phyloP scores from a whole-genome alignment of 1,139 yeast species.

The Protomyces pachydermus region DNA sequence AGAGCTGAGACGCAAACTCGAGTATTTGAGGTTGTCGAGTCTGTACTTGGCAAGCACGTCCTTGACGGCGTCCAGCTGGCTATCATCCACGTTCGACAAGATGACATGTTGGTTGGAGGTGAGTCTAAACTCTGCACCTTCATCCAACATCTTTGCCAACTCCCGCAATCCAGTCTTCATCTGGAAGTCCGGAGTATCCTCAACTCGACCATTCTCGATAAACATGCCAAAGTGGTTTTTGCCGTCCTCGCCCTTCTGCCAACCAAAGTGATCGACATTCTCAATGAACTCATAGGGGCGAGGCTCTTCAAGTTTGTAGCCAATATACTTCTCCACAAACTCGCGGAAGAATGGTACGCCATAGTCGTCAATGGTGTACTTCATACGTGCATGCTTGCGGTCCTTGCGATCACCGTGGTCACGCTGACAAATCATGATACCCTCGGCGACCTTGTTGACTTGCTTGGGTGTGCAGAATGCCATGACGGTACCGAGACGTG shows the following conservation, averaged over 20 bases:
- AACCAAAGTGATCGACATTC: constrained; percentile 87
- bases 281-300: constrained; percentile 72
- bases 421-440: constrained; percentile 89
- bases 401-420: constrained; percentile 93
- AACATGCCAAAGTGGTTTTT: constrained; percentile 87
- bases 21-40: constrained; percentile 76
- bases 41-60: constrained; percentile 63
- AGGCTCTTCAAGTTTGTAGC: constrained; percentile 65
- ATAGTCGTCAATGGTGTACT: constrained; percentile 91
- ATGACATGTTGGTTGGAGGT: constrained; percentile 95
- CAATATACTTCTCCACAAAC: constrained; percentile 79
- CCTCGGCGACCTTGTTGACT: constrained; percentile 75
- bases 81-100: constrained; percentile 66
- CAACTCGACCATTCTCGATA: constrained; percentile 95
- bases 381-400: constrained; percentile 96
- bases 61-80: constrained; percentile 60
- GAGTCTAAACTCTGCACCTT: constrained; percentile 59
- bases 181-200: constrained; percentile 82
- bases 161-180: constrained; percentile 82
- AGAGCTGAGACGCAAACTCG: constrained; percentile 81
- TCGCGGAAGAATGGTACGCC: constrained; percentile 75
- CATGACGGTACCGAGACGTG: constrained; percentile 83
- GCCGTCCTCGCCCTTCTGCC: constrained; percentile 82
- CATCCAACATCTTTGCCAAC: constrained; percentile 64
- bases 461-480: constrained; percentile 70